Evolutionary conservation across 2,329 filamentous ascomycete species (phyloP).

Genomic region (Trichoderma koningii): DNA sequence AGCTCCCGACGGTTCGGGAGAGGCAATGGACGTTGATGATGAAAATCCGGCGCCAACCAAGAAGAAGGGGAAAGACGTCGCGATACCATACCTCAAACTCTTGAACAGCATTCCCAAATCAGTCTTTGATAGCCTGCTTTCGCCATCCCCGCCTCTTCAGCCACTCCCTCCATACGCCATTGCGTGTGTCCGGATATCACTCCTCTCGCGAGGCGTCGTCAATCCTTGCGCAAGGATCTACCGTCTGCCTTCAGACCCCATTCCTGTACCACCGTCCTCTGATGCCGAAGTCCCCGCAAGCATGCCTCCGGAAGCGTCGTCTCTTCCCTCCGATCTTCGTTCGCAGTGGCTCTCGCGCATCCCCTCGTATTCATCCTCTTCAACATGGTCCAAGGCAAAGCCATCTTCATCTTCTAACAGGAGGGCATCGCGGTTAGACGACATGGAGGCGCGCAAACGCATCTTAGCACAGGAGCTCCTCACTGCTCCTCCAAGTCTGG

Average conservation of each 20-base stretch:
- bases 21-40: constrained; percentile 40
- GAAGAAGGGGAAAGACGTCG: background rate
- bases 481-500: constrained; percentile 38
- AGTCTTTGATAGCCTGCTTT: constrained; percentile 39
- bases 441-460: constrained; percentile 46
- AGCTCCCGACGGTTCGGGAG: constrained; percentile 31
- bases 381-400: background rate
- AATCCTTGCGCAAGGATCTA: constrained; percentile 79
- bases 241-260: constrained; percentile 60
- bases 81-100: constrained; percentile 26
- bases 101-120: constrained; percentile 34
- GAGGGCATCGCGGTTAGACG: constrained; percentile 13
- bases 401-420: background rate
- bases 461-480: constrained; percentile 53
- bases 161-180: constrained; percentile 44
- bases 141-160: constrained; percentile 29
- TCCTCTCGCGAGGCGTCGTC: constrained; percentile 71
- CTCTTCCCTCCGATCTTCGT: constrained; percentile 56
- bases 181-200: constrained; percentile 65
- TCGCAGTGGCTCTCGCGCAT: constrained; percentile 70
- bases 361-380: constrained; percentile 32
- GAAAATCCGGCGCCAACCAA: constrained; percentile 9
- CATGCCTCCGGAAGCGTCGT: constrained; percentile 36
- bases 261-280: constrained; percentile 34
- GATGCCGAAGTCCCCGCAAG: constrained; percentile 52